Evolutionary conservation across 768 basidiomycete species (phyloP), one percentile per base, ranked within the genome.

Genomic region (Panaeolus papilionaceus): DNA sequence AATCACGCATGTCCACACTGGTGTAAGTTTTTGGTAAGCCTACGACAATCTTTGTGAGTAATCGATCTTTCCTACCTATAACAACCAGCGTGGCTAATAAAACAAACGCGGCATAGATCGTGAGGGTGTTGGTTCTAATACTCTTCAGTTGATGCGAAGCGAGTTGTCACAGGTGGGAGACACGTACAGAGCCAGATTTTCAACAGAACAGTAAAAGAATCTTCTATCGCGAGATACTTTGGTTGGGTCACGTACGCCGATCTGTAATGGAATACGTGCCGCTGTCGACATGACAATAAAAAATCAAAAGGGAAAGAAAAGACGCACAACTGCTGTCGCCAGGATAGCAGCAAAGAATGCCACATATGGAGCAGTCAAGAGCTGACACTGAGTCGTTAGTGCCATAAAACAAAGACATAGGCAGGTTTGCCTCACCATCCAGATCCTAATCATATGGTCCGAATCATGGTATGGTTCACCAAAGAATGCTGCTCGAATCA

Each of bases 141-240:
- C 8, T 8, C 45, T 33, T 49, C 51, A 26, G 23, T 20, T 49
- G 7, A 37, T n/a, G 44, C 37, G 3, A 64, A 26, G 4, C 6
- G 7, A 8, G 23, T 16, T 33, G 67, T 65, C 16, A 37, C 14
- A 37, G 51, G 4, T 28, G 64, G 28, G 54, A n/a, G 62, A 72
- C 23, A 23, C 80, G 69, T 70, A 85, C 84, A 85, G 70, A 7
- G 75, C 66, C 2, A 70, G 38, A 10, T 73, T 78, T 14, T 82
- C 68, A 7, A 86, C 76, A 3, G 84, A 86, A 69, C 85, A 86
- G 71, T 86, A 86, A 70, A 86, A 85, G 68, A 83, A 85, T 5
- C 84, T 82, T 33, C 85, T 80, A 70, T 76, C 78, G n/a, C 85
- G 82, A 23, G 82, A 82, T 16, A 86, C 77, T 0, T 71, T 74